Evolutionary conservation across 2,329 filamentous ascomycete species (phyloP).

Genomic region (Chaetomium globosum): DNA sequence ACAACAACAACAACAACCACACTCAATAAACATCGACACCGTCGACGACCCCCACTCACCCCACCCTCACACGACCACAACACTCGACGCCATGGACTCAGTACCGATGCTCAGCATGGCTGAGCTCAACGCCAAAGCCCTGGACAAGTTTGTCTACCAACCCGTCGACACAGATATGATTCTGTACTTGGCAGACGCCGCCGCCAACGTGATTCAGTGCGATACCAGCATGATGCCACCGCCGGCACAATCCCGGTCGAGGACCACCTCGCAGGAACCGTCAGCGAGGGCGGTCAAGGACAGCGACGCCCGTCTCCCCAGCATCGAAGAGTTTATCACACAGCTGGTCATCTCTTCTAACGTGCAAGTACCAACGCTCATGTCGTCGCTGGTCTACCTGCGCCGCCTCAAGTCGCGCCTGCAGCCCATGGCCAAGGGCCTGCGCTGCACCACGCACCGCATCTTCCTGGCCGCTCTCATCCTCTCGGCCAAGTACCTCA

Average conservation of each 20-base stretch:
- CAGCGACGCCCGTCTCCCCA: constrained; percentile 66
- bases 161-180: constrained; percentile 79
- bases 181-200: constrained; percentile 71
- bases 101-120: constrained; percentile 50
- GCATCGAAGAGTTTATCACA: constrained; percentile 86
- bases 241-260: constrained; percentile 45
- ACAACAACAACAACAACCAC: neutral
- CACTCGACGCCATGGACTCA: constrained; percentile 50
- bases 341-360: constrained; percentile 90
- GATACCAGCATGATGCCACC: constrained; percentile 63
- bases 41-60: neutral
- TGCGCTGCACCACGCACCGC: constrained; percentile 93
- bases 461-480: constrained; percentile 93
- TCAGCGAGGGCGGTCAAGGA: constrained; percentile 49
- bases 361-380: constrained; percentile 94
- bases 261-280: constrained; percentile 45
- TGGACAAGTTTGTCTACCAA: constrained; percentile 79
- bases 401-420: constrained; percentile 79
- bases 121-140: constrained; percentile 70
- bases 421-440: constrained; percentile 91
- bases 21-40: neutral
- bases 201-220: constrained; percentile 77
- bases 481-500: constrained; percentile 91
- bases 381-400: constrained; percentile 95
- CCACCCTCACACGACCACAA: constrained; percentile 34